A percentile compares a stretch with the other conserved stretches of the same genome.
Conservation (phyloP, 768 basidiomycete species). For the Cyclocybe cylindracea region DNA sequence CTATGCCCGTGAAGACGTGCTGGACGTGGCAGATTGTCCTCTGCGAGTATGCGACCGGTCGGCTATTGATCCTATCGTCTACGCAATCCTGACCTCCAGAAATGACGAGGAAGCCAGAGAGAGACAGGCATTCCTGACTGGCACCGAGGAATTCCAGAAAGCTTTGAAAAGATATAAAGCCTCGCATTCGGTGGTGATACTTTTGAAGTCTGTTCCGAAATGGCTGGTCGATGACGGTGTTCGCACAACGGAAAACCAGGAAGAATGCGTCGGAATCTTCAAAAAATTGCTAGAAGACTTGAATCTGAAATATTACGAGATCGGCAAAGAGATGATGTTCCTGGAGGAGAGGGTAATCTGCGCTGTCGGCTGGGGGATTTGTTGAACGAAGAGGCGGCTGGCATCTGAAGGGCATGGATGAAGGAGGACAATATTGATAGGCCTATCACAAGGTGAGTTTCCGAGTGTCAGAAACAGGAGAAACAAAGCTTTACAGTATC, state of each 20-base stretch:
- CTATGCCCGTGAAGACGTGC: slow-evolving; percentile 41
- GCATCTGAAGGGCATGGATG: too few species aligned
- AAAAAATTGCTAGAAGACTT: slow-evolving; percentile 39
- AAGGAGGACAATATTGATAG: too few species aligned
- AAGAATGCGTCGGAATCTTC: slow-evolving; percentile 39
- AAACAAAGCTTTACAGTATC: too few species aligned
- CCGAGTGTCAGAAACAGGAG: too few species aligned
- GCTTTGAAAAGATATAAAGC: slow-evolving; percentile 43
- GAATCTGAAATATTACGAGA: slow-evolving; percentile 42
- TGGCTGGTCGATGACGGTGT: slow-evolving; percentile 70
- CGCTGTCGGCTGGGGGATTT: too few species aligned
- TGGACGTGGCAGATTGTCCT: slow-evolving; percentile 11
- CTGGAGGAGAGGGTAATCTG: slow-evolving; percentile 36
- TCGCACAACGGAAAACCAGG: slow-evolving; percentile 52
- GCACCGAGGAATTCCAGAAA: slow-evolving; percentile 38
- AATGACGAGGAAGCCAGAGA: slow-evolving; percentile 35
- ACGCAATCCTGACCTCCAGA: slow-evolving; percentile 50
- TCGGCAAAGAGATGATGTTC: slow-evolving; percentile 45
- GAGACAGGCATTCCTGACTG: slow-evolving; percentile 35
- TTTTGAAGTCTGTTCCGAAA: slow-evolving; percentile 54
- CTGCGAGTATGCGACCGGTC: slow-evolving; percentile 64
- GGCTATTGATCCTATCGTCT: slow-evolving; percentile 64
- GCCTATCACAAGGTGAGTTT: too few species aligned
- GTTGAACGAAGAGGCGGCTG: too few species aligned
- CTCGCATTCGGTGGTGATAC: slow-evolving; percentile 44